Conservation (phyloP, 495 filamentous ascomycete genomes). For the Tuber calosporum region DNA sequence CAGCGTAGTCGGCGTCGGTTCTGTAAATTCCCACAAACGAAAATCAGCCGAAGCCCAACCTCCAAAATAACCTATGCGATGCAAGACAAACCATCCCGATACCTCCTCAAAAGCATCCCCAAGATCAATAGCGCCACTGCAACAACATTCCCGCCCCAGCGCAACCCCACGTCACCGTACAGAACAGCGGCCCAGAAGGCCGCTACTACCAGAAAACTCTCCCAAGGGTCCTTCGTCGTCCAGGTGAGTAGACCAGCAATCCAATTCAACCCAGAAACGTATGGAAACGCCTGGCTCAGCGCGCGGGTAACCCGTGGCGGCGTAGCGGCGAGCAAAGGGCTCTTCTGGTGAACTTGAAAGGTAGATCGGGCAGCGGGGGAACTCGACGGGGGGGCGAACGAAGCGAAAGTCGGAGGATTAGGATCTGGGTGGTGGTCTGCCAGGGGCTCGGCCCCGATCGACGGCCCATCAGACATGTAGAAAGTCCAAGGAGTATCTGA, state of each 20-base stretch:
- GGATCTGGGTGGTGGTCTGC: slow-evolving; percentile 44
- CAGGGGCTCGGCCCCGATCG: slow-evolving; percentile 4
- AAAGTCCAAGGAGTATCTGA: slow-evolving; percentile 61
- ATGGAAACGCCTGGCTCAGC: slow-evolving; percentile 88
- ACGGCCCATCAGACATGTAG: slow-evolving; percentile 43
- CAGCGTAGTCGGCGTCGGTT: slow-evolving; percentile 55
- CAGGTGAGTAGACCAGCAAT: slow-evolving; percentile 79
- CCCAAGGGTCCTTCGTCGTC: slow-evolving; percentile 89
- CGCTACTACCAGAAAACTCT: slow-evolving; percentile 83
- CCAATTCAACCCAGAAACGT: slow-evolving; percentile 77
- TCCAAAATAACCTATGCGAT: background rate
- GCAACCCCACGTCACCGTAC: slow-evolving; percentile 75
- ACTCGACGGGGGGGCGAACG: slow-evolving; percentile 77
- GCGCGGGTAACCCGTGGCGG: slow-evolving; percentile 88
- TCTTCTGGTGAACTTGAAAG: slow-evolving; percentile 93
- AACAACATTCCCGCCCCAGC: slow-evolving; percentile 73
- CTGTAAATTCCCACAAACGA: slow-evolving; percentile 8
- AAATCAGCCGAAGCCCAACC: slow-evolving; percentile 10
- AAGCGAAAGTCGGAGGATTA: slow-evolving; percentile 66
- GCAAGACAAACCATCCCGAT: slow-evolving; percentile 42
- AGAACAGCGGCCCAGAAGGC: slow-evolving; percentile 77
- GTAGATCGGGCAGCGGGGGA: slow-evolving; percentile 68
- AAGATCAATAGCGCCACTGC: slow-evolving; percentile 70
- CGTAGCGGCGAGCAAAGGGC: slow-evolving; percentile 82
- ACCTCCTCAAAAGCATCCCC: slow-evolving; percentile 87